These are phyloP conservation scores for Neofusicoccum umdonicola DNA, from an alignment of 2,329 filamentous ascomycete species.

Conservation along the genomic window DNA sequence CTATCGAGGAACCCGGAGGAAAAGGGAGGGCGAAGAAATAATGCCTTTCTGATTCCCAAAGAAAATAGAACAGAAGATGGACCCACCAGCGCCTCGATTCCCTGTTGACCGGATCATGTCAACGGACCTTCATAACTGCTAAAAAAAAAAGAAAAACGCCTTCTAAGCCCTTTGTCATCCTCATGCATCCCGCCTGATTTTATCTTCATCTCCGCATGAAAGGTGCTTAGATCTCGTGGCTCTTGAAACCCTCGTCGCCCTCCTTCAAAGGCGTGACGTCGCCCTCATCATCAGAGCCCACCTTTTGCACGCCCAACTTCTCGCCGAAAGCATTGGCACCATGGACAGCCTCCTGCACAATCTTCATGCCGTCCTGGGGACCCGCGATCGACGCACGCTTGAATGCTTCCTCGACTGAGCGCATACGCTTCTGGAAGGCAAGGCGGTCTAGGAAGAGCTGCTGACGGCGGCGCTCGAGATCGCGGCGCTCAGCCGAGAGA, in stretches of 20 bases:
- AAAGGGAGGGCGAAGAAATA: neutral
- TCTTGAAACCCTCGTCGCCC: slow-evolving; percentile 33
- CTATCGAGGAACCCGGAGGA: neutral
- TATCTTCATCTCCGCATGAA: neutral
- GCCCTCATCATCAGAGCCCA: slow-evolving; percentile 14
- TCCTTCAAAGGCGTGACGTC: slow-evolving; percentile 31
- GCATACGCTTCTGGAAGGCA: slow-evolving; percentile 82
- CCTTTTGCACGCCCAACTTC: slow-evolving; percentile 18
- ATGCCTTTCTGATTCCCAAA: slow-evolving; percentile 1
- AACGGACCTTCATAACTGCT: neutral
- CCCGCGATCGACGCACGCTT: slow-evolving; percentile 47
- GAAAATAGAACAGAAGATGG: neutral
- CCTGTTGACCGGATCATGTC: neutral
- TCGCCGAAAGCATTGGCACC: slow-evolving; percentile 16
- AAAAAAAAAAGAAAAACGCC: neutral
- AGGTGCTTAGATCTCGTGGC: slow-evolving; percentile 31
- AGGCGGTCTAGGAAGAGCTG: slow-evolving; percentile 91
- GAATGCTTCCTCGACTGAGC: slow-evolving; percentile 77
- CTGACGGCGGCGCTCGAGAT: slow-evolving; percentile 87
- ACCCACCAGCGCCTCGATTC: slow-evolving; percentile 8
- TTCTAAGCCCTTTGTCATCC: slow-evolving; percentile 11
- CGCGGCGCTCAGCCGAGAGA: slow-evolving; percentile 84
- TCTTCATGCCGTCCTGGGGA: slow-evolving; percentile 33
- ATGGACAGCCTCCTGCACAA: slow-evolving; percentile 37
- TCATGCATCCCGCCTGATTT: neutral